Evolutionary conservation across 345 rosid species (phyloP).

Genomic region (Citrus sp.): DNA sequence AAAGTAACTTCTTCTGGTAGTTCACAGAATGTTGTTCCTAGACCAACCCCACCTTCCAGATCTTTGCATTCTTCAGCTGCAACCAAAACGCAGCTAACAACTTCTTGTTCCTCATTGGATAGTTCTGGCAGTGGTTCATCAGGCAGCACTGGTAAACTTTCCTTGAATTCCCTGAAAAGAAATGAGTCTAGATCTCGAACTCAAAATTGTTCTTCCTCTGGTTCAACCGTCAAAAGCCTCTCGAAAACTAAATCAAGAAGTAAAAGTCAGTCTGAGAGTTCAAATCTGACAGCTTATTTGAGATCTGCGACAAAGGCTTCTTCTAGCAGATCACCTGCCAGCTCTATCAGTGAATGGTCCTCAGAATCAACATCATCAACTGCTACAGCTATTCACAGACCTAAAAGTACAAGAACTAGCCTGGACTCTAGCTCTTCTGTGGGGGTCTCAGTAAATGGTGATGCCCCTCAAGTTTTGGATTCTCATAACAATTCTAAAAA

Average conservation of each 20-base stretch:
- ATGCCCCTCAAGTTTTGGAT: constrained; percentile 29
- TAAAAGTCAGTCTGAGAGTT: constrained; percentile 32
- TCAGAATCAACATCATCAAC: constrained; percentile 51
- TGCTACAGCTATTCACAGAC: constrained; percentile 49
- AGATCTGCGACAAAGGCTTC: constrained; percentile 45
- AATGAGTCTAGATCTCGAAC: constrained; percentile 29
- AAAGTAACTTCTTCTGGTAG: constrained; percentile 36
- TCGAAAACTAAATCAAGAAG: constrained; percentile 33
- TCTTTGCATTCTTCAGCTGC: constrained; percentile 44
- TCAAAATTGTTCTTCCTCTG: constrained; percentile 29
- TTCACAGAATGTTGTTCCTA: constrained; percentile 35
- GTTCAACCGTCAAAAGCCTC: constrained; percentile 23
- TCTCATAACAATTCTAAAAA: constrained; percentile 26
- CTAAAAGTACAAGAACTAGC: constrained; percentile 41
- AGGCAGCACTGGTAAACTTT: constrained; percentile 34
- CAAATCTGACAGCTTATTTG: constrained; percentile 40
- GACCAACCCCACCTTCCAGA: constrained; percentile 39
- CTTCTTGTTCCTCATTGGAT: constrained; percentile 65
- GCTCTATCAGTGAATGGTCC: constrained; percentile 83
- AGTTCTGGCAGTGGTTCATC: constrained; percentile 63
- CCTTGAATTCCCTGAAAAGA: constrained; percentile 29
- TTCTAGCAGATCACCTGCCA: constrained; percentile 54
- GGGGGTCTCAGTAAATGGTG: constrained; percentile 16
- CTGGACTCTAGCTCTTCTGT: constrained; percentile 32
- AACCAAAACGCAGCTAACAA: constrained; percentile 44